Conservation (phyloP, 2,329 filamentous ascomycete genomes). For the Xylariales sp. region DNA sequence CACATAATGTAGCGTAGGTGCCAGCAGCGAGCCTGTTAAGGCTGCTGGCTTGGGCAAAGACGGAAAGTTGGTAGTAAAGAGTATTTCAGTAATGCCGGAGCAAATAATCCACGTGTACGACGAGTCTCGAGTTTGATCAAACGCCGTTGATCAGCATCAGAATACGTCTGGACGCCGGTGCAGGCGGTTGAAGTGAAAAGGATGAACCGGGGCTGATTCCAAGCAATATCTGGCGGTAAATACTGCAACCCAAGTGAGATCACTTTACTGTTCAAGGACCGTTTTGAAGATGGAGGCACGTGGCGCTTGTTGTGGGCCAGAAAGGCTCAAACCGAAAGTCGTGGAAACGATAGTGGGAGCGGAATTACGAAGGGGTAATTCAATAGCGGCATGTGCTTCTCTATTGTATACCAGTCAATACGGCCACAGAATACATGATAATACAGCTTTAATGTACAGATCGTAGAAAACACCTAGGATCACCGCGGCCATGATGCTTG, state of each 20-base stretch:
- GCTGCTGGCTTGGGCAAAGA: constrained; percentile 17
- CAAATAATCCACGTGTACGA: background rate
- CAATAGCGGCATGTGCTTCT: too few species aligned
- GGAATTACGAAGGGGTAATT: too few species aligned
- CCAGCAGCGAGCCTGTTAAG: constrained; percentile 20
- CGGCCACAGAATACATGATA: background rate
- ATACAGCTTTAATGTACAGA: background rate
- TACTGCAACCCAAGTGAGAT: background rate
- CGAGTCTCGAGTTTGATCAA: background rate
- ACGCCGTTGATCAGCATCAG: background rate
- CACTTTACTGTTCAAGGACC: background rate
- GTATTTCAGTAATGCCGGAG: constrained; percentile 3
- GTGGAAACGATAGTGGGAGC: too few species aligned
- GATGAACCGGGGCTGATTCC: background rate
- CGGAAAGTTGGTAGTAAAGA: constrained; percentile 11
- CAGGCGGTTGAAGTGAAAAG: background rate
- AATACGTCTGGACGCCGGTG: background rate
- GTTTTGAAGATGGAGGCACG: constrained; percentile 4
- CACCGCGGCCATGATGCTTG: background rate
- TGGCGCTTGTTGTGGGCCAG: constrained; percentile 4
- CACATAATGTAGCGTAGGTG: constrained; percentile 29
- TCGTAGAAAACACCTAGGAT: background rate
- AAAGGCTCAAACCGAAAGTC: too few species aligned
- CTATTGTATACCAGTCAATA: constrained; percentile 2
- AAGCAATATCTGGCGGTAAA: too few species aligned